Conservation (phyloP, 1,284 basidiomycete species). For the Malassezia sp. region DNA sequence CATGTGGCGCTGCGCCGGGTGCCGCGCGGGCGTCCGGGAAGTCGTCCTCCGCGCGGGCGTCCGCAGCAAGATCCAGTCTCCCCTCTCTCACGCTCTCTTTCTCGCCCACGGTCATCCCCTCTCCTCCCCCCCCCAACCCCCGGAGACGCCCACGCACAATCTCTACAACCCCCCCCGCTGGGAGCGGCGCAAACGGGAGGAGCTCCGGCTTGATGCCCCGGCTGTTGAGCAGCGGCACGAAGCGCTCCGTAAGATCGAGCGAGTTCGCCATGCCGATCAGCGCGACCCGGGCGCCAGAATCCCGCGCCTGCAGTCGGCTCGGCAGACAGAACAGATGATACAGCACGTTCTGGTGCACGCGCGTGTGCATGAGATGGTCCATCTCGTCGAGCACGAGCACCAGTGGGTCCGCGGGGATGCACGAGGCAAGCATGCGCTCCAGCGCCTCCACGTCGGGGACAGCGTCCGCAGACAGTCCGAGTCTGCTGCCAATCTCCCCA, state of each 20-base stretch:
- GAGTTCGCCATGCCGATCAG: constrained; percentile 38
- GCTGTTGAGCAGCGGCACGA: constrained; percentile 38
- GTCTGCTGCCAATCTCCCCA: constrained; percentile 25
- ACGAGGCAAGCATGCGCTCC: constrained; percentile 18
- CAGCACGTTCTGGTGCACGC: constrained; percentile 42
- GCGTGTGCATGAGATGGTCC: constrained; percentile 46
- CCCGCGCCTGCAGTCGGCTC: not conserved
- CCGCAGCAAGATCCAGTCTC: too few relatives aligned
- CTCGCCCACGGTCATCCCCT: not conserved
- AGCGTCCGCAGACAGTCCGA: constrained; percentile 22
- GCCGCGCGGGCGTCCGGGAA: too few relatives aligned
- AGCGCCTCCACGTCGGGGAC: constrained; percentile 8
- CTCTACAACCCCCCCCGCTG: constrained; percentile 42
- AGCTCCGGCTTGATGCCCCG: constrained; percentile 41
- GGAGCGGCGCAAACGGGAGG: constrained; percentile 48
- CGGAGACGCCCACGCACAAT: constrained; percentile 45
- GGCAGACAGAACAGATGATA: constrained; percentile 43
- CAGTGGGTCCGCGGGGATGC: constrained; percentile 24
- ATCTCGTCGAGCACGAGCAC: constrained; percentile 49
- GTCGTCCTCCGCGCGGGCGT: not conserved
- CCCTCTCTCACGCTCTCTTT: not conserved
- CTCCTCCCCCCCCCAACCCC: too few relatives aligned
- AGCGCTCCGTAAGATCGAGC: constrained; percentile 40
- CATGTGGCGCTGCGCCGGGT: not conserved
- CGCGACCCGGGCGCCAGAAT: constrained; percentile 13